Conservation (phyloP, 192 early-diverging fungal species). For the Rhizophagus sp. region DNA sequence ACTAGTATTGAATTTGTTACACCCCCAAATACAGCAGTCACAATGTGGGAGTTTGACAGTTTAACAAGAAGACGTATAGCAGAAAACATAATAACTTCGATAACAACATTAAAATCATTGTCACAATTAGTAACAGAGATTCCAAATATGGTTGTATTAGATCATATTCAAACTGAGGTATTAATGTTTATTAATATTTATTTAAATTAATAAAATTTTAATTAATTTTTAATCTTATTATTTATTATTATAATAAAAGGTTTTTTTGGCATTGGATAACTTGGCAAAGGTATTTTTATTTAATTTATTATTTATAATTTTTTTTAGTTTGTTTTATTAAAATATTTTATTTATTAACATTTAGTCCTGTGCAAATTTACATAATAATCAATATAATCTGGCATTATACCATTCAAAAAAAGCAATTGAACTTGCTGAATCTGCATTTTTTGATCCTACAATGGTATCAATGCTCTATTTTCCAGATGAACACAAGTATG, state of each 20-base stretch:
- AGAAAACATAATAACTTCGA: conserved; percentile 72
- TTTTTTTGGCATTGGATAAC: conserved; percentile 24
- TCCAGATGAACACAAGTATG: conserved; percentile 97
- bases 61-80: conserved; percentile 69
- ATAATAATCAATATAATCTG: conserved; percentile 37
- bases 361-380: conserved; percentile 39
- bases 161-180: conserved; percentile 79
- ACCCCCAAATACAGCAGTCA: conserved; percentile 64
- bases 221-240: neutral
- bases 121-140: conserved; percentile 72
- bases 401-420: conserved; percentile 61
- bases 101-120: conserved; percentile 79
- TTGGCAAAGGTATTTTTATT: conserved; percentile 17
- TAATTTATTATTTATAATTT: neutral
- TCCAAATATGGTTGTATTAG: conserved; percentile 92
- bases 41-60: conserved; percentile 80
- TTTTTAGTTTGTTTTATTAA: neutral
- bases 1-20: conserved; percentile 42
- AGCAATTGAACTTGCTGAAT: conserved; percentile 73
- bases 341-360: conserved; percentile 3
- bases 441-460: conserved; percentile 96
- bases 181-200: conserved; percentile 17
- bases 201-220: neutral
- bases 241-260: neutral
- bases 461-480: conserved; percentile 99